Conservation (phyloP, 2,329 filamentous ascomycete species). For the Fusarium virguliforme region DNA sequence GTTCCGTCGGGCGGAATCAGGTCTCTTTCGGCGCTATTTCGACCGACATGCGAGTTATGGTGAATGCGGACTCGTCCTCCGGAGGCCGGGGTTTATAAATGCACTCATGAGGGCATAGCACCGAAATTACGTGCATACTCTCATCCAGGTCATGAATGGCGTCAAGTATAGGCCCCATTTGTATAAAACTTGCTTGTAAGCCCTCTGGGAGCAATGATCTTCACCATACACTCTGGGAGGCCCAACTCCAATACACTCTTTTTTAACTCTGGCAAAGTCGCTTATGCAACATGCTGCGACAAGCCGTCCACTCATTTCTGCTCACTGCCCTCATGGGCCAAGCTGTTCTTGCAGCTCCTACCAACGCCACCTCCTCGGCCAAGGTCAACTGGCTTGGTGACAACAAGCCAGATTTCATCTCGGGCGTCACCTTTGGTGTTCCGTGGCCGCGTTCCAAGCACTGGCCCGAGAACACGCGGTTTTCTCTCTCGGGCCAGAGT, state of each 20-base stretch:
- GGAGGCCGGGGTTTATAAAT: slow-evolving; percentile 4
- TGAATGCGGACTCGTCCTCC: slow-evolving; percentile 20
- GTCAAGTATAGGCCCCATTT: slow-evolving; percentile 21
- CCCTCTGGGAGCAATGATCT: background rate
- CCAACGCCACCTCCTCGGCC: slow-evolving; percentile 43
- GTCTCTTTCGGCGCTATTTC: slow-evolving; percentile 19
- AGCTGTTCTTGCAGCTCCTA: slow-evolving; percentile 30
- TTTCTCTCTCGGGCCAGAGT: slow-evolving; percentile 51
- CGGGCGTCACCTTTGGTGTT: slow-evolving; percentile 62
- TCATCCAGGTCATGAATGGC: slow-evolving; percentile 40
- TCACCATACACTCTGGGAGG: background rate
- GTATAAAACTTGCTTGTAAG: slow-evolving; percentile 21
- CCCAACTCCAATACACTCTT: slow-evolving; percentile 1
- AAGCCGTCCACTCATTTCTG: slow-evolving; percentile 44
- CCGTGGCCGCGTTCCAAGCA: slow-evolving; percentile 62
- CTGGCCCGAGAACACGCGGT: slow-evolving; percentile 56
- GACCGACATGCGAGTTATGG: slow-evolving; percentile 32
- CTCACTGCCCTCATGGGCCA: slow-evolving; percentile 32
- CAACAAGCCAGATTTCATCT: slow-evolving; percentile 54
- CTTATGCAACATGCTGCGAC: slow-evolving; percentile 37
- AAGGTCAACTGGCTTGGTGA: slow-evolving; percentile 61
- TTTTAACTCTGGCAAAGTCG: slow-evolving; percentile 28
- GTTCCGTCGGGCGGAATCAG: background rate
- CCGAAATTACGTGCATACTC: slow-evolving; percentile 43
- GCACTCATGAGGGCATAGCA: slow-evolving; percentile 32